Percentiles rank a stretch among this genome's conserved stretches.
These are phyloP conservation scores for Pythium biforme DNA, from an alignment of 352 stramenopile species.

Conservation along the genomic window DNA sequence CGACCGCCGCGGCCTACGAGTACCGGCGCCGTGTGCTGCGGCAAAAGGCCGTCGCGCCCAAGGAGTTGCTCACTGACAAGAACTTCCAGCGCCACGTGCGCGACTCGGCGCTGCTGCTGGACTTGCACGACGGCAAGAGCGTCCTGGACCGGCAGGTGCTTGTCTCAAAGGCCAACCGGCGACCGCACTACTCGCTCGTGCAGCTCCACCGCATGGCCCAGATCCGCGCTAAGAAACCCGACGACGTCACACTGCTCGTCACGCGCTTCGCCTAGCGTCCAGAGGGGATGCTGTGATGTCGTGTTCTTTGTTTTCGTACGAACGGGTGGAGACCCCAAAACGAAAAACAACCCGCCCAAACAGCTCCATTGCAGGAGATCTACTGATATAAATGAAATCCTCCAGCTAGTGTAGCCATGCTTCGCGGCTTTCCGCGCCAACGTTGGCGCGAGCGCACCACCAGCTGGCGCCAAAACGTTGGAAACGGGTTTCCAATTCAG, in stretches of 20 bases:
- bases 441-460: not conserved
- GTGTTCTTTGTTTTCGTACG: too few relatives aligned
- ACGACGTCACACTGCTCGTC: constrained; percentile 78
- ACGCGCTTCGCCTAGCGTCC: constrained; percentile 46
- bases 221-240: constrained; percentile 73
- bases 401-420: constrained; percentile 15
- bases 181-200: constrained; percentile 67
- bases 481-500: not conserved
- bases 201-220: constrained; percentile 74
- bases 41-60: constrained; percentile 17
- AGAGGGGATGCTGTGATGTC: too few relatives aligned
- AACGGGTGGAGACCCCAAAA: too few relatives aligned
- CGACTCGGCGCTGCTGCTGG: constrained; percentile 44
- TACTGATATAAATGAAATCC: constrained; percentile 4
- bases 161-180: constrained; percentile 44
- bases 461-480: constrained; percentile 18
- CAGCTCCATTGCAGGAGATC: not conserved
- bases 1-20: constrained; percentile 57
- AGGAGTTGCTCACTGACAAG: constrained; percentile 31
- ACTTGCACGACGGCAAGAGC: constrained; percentile 52
- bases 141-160: constrained; percentile 57
- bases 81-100: constrained; percentile 45
- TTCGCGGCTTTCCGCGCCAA: constrained; percentile 1
- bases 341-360: too few relatives aligned
- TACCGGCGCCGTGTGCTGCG: constrained; percentile 53